These are phyloP conservation scores for Lepraria neglecta DNA, from an alignment of 495 filamentous ascomycete genomes.

Conservation along the genomic window DNA sequence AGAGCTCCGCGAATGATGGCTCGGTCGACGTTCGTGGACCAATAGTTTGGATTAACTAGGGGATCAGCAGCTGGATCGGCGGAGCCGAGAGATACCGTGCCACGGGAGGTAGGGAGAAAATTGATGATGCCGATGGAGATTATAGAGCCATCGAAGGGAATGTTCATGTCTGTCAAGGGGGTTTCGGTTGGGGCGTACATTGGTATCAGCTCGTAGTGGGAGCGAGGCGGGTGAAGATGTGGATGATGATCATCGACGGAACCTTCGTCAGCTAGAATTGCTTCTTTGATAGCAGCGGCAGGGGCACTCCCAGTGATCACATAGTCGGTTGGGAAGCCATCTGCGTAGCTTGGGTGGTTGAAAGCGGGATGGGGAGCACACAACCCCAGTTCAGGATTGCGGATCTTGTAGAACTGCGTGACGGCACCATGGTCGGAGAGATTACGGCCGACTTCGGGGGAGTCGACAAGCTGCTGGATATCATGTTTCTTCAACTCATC, in stretches of 20 bases:
- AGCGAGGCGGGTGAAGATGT: neutral
- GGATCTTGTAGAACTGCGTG: slow-evolving; percentile 34
- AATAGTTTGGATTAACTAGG: slow-evolving; percentile 18
- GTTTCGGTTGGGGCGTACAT: slow-evolving; percentile 32
- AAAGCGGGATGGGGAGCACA: slow-evolving; percentile 32
- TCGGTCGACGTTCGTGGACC: slow-evolving; percentile 30
- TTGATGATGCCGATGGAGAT: slow-evolving; percentile 6
- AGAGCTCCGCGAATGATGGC: slow-evolving; percentile 28
- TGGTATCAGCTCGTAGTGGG: slow-evolving; percentile 27
- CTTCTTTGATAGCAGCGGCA: neutral
- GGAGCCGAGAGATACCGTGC: slow-evolving; percentile 10
- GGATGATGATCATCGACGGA: too few relatives aligned
- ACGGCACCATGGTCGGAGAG: slow-evolving; percentile 38
- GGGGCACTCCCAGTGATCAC: neutral
- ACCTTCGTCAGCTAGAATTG: slow-evolving; percentile 1
- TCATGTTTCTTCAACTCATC: slow-evolving; percentile 32
- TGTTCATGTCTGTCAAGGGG: neutral
- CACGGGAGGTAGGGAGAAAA: slow-evolving; percentile 19
- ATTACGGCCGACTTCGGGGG: slow-evolving; percentile 41
- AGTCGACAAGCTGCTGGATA: slow-evolving; percentile 38
- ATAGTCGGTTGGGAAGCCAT: slow-evolving; percentile 5
- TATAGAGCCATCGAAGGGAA: slow-evolving; percentile 26
- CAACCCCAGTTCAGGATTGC: slow-evolving; percentile 30
- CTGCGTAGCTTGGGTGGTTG: neutral
- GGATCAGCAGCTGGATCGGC: slow-evolving; percentile 2